phyloP scores from a whole-genome alignment of 306 rosid genomes.

The Pterocarpus macrocarpus region DNA sequence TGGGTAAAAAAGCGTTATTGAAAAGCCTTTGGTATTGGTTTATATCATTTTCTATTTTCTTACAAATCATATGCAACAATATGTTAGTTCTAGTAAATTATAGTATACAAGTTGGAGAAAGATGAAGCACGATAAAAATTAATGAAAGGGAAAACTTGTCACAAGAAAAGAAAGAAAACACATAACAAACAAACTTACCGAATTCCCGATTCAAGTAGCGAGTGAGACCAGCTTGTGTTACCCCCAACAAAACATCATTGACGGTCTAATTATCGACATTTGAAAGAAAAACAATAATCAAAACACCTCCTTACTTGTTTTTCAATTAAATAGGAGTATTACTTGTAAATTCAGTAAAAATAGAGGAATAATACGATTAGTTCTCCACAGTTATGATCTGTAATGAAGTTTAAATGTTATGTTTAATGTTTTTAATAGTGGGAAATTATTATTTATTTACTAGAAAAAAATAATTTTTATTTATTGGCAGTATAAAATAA shows the following conservation, averaged over 20 bases:
- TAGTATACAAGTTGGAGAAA: neutral
- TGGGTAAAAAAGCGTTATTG: neutral
- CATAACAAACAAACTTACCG: conserved; percentile 44
- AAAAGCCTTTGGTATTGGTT: neutral
- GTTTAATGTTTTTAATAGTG: no score
- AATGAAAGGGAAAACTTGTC: no score
- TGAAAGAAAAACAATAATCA: neutral
- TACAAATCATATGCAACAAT: neutral
- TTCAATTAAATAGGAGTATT: neutral
- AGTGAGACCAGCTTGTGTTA: conserved; percentile 72
- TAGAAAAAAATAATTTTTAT: no score
- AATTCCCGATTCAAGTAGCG: conserved; percentile 59
- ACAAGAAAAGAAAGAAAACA: no score
- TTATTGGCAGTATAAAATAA: no score
- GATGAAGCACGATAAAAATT: no score
- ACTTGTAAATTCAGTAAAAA: neutral
- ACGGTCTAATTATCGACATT: conserved; percentile 56
- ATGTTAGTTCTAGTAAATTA: neutral
- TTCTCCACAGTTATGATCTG: no score
- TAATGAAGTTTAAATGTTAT: no score
- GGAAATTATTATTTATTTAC: no score
- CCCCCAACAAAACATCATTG: conserved; percentile 74
- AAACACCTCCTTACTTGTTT: neutral
- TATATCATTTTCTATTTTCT: neutral
- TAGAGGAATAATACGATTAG: neutral